Percentiles rank a stretch among this genome's conserved stretches.
These are phyloP conservation scores for Polytrichum formosum DNA, from an alignment of 225 moss, liverwort and hornwort species.

Conservation along the genomic window DNA sequence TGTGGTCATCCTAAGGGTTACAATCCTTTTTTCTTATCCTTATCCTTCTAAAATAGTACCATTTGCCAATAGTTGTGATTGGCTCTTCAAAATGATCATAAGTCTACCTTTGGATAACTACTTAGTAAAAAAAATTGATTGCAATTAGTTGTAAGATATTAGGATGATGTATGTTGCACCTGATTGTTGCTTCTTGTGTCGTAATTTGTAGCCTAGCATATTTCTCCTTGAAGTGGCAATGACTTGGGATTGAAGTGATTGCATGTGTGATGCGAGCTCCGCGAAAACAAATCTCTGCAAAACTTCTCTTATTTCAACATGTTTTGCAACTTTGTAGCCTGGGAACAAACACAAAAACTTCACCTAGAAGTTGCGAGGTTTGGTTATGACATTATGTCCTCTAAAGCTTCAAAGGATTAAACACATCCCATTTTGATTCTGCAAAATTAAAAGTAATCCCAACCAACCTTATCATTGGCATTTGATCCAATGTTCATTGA, in stretches of 20 bases:
- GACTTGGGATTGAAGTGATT: slow-evolving; percentile 33
- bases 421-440: slow-evolving; percentile 43
- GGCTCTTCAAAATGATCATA: no score
- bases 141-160: no score
- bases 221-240: slow-evolving; percentile 13
- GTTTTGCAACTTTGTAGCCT: slow-evolving; percentile 29
- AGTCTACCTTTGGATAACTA: no score
- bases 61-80: no score
- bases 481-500: no score
- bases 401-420: slow-evolving; percentile 24
- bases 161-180: background rate
- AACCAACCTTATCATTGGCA: no score
- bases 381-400: slow-evolving; percentile 2
- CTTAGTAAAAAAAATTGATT: no score
- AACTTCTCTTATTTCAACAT: slow-evolving; percentile 23
- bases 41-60: no score
- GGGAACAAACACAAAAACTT: slow-evolving; percentile 45
- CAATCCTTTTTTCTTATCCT: no score
- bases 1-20: no score
- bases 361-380: slow-evolving; percentile 11
- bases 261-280: slow-evolving; percentile 34
- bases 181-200: slow-evolving; percentile 20
- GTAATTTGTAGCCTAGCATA: slow-evolving; percentile 15
- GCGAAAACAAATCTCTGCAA: slow-evolving; percentile 28
- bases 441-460: background rate